Percentiles rank a stretch among this genome's conserved stretches.
Evolutionary conservation across 208 protist genomes (phyloP).

Genomic region (Tritrichomonas foetus): DNA sequence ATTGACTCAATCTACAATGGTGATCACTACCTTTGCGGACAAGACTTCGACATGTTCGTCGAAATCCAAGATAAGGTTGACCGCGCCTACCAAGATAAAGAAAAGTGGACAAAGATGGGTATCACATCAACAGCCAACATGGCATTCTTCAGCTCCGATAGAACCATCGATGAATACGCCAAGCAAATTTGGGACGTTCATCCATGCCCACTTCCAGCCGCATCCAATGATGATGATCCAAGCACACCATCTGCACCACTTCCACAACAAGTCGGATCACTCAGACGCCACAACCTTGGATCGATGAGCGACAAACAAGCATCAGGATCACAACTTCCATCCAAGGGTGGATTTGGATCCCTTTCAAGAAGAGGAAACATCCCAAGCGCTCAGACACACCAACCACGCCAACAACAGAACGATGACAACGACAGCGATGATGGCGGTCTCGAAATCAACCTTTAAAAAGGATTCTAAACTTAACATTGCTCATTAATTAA

Average conservation of each 20-base stretch:
- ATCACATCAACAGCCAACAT: conserved; percentile 19
- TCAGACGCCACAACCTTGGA: background rate
- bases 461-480: too few relatives aligned
- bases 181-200: background rate
- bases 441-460: too few relatives aligned
- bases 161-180: background rate
- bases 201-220: background rate
- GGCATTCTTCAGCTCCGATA: background rate
- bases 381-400: too few relatives aligned
- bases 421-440: too few relatives aligned
- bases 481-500: too few relatives aligned
- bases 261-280: background rate
- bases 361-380: background rate
- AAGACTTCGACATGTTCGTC: background rate
- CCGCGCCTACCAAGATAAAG: background rate
- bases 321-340: background rate
- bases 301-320: background rate
- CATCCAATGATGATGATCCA: too few relatives aligned
- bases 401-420: too few relatives aligned
- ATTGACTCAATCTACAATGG: background rate
- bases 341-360: background rate
- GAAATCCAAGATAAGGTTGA: background rate
- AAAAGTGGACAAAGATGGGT: background rate
- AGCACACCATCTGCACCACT: too few relatives aligned
- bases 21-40: background rate